Percentiles rank a stretch among this genome's conserved stretches.
These are phyloP conservation scores for Phanerochaete sordida DNA, from an alignment of 768 basidiomycete species.

Conservation along the genomic window DNA sequence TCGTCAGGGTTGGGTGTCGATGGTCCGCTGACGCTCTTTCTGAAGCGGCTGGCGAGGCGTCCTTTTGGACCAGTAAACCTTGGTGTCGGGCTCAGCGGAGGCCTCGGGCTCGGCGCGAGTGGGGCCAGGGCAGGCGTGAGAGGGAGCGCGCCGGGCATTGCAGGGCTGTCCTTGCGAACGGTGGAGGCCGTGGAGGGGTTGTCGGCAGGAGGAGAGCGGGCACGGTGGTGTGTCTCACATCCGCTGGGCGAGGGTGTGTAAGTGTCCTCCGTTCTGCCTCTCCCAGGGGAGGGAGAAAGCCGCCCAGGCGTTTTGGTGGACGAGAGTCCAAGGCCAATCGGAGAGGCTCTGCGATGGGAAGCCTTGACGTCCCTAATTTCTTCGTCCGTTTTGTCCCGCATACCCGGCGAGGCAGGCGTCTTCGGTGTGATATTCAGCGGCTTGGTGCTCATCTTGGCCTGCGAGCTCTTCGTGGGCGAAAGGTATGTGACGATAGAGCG, in stretches of 20 bases:
- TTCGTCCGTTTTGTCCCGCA: background rate
- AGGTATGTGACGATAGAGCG: background rate
- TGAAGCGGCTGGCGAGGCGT: background rate
- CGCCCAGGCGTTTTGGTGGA: background rate
- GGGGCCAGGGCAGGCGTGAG: background rate
- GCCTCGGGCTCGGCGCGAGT: background rate
- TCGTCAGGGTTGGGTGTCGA: background rate
- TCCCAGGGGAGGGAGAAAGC: background rate
- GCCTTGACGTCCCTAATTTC: background rate
- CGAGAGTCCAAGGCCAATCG: background rate
- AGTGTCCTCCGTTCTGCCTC: background rate
- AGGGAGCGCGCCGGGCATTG: background rate
- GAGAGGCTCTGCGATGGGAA: background rate
- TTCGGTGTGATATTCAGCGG: background rate
- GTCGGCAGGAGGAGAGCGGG: background rate
- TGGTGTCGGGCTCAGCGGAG: background rate
- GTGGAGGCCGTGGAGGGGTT: background rate
- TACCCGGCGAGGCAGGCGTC: background rate
- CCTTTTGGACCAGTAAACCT: background rate
- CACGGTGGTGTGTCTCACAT: background rate
- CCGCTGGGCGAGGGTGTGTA: background rate
- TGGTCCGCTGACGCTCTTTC: background rate
- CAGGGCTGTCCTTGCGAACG: background rate
- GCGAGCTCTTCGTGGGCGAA: conserved; percentile 1
- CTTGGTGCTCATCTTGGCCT: background rate